phyloP scores from a whole-genome alignment of 352 stramenopile species.

The Pythium monospermum region DNA sequence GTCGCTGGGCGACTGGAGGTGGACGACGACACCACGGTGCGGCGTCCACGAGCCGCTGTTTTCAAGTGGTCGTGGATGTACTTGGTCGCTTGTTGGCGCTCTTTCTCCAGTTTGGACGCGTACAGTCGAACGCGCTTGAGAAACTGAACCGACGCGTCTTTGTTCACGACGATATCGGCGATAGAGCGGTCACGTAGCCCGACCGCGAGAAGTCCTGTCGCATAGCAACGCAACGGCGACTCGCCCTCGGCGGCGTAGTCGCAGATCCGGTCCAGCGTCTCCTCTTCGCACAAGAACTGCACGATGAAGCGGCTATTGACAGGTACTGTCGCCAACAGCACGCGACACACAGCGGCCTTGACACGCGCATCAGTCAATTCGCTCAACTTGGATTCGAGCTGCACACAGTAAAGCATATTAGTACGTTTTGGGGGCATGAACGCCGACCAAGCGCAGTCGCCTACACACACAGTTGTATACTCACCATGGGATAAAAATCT shows the following conservation, averaged over 20 bases:
- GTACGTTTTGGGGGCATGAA: not conserved
- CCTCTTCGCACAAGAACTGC: conserved; percentile 69
- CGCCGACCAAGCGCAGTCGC: not conserved
- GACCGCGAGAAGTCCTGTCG: conserved; percentile 68
- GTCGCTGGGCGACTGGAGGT: not conserved
- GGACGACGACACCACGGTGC: conserved; percentile 10
- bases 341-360: conserved; percentile 61
- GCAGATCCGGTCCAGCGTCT: conserved; percentile 69
- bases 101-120: conserved; percentile 69
- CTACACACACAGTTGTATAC: conserved; percentile 1
- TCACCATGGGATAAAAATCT: conserved; percentile 78
- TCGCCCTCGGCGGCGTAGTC: conserved; percentile 55
- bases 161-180: conserved; percentile 80
- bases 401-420: not conserved
- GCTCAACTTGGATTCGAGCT: conserved; percentile 66
- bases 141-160: conserved; percentile 65
- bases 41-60: conserved; percentile 32
- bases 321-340: conserved; percentile 70
- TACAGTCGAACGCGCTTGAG: conserved; percentile 70
- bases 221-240: conserved; percentile 62
- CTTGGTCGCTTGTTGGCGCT: conserved; percentile 57
- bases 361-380: conserved; percentile 52
- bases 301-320: conserved; percentile 74
- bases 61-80: conserved; percentile 74
- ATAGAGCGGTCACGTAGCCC: conserved; percentile 74